Conservation (phyloP, 139 green algal species). For the Eudorina sp. region DNA sequence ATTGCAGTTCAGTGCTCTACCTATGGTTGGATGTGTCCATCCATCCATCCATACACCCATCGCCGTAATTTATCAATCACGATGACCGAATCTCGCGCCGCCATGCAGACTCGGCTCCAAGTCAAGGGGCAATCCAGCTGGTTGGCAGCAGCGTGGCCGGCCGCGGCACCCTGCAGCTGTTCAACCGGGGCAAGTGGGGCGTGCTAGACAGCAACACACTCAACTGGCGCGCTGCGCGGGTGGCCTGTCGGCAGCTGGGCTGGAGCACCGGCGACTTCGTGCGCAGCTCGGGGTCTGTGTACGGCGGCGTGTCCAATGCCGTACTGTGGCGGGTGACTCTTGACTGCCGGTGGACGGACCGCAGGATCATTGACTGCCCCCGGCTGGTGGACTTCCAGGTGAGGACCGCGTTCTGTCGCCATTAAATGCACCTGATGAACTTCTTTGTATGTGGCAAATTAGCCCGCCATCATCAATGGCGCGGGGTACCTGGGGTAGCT, state of each 20-base stretch:
- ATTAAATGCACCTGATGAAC: too few species aligned
- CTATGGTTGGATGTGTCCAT: too few species aligned
- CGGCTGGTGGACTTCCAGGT: background rate
- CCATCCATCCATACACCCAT: too few species aligned
- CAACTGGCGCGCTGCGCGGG: background rate
- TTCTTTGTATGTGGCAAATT: too few species aligned
- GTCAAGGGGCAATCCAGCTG: background rate
- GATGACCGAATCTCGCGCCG: too few species aligned
- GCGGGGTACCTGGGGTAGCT: too few species aligned
- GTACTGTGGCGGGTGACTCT: background rate
- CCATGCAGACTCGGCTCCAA: too few species aligned
- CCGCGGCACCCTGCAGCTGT: background rate
- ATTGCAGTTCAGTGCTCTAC: too few species aligned
- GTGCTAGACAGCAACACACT: background rate
- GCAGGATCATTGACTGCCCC: background rate
- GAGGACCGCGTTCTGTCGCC: too few species aligned
- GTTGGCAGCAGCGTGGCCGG: background rate
- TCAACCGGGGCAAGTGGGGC: background rate
- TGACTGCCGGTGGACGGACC: background rate
- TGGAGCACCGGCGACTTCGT: background rate
- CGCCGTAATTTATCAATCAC: too few species aligned
- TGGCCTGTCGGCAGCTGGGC: constrained; percentile 19
- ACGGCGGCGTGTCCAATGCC: background rate
- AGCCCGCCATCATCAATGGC: too few species aligned
- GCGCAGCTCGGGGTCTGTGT: background rate